Evolutionary conservation across 345 rosid species (phyloP).

Genomic region (Euclidium syriacum): DNA sequence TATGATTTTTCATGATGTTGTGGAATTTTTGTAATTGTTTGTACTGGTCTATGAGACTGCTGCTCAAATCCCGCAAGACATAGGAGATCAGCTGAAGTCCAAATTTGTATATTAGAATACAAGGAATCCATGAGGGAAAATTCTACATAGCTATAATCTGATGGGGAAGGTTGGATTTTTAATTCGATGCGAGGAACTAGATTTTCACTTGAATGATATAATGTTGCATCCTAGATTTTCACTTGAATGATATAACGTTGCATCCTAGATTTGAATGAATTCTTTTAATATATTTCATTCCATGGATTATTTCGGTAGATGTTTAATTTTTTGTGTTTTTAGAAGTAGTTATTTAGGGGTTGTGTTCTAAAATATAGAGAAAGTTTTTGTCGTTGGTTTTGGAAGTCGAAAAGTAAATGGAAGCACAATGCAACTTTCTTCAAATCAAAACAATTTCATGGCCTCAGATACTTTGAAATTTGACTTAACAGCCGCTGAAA

Average conservation of each 20-base stretch:
- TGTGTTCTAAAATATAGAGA: conserved; percentile 61
- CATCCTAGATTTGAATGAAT: background rate
- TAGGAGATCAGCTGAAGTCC: too few species aligned
- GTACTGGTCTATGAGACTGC: background rate
- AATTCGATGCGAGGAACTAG: too few species aligned
- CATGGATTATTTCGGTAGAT: background rate
- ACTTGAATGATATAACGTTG: too few species aligned
- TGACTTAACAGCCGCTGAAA: conserved; percentile 49
- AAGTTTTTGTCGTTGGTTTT: conserved; percentile 47
- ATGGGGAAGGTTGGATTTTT: too few species aligned
- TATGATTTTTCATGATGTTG: conserved; percentile 64
- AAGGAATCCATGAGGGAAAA: too few species aligned
- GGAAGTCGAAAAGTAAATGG: conserved; percentile 51
- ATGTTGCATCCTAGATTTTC: too few species aligned
- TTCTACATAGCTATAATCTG: too few species aligned
- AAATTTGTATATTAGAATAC: too few species aligned
- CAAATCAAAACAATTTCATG: conserved; percentile 44
- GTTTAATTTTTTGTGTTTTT: background rate
- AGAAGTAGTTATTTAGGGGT: conserved; percentile 40
- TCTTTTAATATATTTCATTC: background rate
- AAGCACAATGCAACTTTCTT: conserved; percentile 37
- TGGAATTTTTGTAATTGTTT: conserved; percentile 47
- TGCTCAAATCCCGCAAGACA: too few species aligned
- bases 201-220: too few species aligned
- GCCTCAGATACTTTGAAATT: conserved; percentile 45